A percentile compares a stretch with the other conserved stretches of the same genome.
phyloP scores from a whole-genome alignment of 2,329 filamentous ascomycete species.

The Hymenoscyphus albidus region DNA sequence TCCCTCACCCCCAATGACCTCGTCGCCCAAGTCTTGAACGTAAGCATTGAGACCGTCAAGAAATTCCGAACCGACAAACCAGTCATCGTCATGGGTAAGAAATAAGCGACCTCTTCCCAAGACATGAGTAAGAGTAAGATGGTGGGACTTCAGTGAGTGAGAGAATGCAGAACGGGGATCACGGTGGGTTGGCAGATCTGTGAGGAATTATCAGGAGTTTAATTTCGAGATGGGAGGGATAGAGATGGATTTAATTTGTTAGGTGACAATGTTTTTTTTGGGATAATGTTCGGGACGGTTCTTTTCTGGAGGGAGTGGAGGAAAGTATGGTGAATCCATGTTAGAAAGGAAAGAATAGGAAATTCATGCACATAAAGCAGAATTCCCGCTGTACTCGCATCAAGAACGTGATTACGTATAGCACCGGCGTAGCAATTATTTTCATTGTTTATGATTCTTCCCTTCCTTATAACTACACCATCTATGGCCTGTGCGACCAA shows the following conservation, averaged over 20 bases:
- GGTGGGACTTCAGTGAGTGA: too few species aligned
- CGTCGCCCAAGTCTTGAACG: conserved; percentile 9
- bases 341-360: too few species aligned
- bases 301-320: too few species aligned
- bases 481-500: neutral
- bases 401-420: neutral
- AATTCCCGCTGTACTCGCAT: neutral
- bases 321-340: too few species aligned
- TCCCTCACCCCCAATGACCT: conserved; percentile 37
- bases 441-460: neutral
- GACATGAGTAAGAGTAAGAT: too few species aligned
- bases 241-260: too few species aligned
- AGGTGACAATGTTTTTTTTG: too few species aligned
- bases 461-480: neutral
- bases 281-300: too few species aligned
- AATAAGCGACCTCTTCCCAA: neutral
- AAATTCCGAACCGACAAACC: conserved; percentile 42
- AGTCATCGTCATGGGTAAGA: conserved; percentile 43
- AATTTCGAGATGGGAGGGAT: too few species aligned
- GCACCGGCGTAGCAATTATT: neutral
- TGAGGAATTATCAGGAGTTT: too few species aligned
- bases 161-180: too few species aligned
- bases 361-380: neutral
- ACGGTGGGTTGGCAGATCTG: too few species aligned
- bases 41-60: conserved; percentile 7